Percentiles rank a stretch among this genome's conserved stretches.
Conservation (phyloP, 768 basidiomycete species). For the Gyrodon lividus region DNA sequence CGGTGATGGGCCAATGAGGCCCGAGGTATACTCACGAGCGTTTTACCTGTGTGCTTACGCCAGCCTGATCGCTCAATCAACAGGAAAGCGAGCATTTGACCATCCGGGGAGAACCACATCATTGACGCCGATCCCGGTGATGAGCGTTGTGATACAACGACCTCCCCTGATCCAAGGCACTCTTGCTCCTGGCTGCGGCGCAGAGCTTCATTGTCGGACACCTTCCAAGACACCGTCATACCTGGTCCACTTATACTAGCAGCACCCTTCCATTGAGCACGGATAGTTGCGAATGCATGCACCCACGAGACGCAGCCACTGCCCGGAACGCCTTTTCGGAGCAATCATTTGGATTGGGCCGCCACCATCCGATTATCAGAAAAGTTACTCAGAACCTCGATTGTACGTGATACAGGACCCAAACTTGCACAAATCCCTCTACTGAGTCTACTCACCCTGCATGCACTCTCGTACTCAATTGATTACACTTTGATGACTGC, state of each 20-base stretch:
- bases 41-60: neutral
- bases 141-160: neutral
- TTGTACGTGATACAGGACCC: slow-evolving; percentile 16
- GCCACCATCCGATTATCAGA: neutral
- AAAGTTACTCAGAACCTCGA: slow-evolving; percentile 1
- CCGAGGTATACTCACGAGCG: neutral
- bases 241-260: too few species aligned
- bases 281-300: neutral
- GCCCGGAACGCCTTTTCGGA: neutral
- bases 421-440: neutral
- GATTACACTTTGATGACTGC: neutral
- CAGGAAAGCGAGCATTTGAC: neutral
- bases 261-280: neutral
- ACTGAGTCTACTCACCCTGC: neutral
- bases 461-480: neutral
- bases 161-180: neutral
- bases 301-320: neutral
- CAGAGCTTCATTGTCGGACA: neutral
- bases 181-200: neutral
- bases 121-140: neutral
- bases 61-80: neutral
- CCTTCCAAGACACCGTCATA: too few species aligned
- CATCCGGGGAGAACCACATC: neutral
- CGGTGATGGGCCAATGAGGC: too few species aligned
- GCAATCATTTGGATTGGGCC: neutral